Evolutionary conservation across 2,329 filamentous ascomycete genomes (phyloP).

Genomic region (Monosporascus sp.): DNA sequence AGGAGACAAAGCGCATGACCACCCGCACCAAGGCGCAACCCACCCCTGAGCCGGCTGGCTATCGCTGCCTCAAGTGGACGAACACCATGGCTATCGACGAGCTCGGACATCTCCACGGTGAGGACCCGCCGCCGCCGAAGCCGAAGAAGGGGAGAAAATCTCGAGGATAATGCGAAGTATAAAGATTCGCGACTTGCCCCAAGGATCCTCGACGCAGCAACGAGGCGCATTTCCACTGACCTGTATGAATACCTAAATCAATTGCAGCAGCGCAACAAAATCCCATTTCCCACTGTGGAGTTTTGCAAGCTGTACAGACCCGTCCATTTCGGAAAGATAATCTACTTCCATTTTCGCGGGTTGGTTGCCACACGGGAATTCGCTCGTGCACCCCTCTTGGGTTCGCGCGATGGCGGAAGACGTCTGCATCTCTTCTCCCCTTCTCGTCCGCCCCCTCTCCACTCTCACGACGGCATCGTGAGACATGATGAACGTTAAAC

Average conservation of each 20-base stretch:
- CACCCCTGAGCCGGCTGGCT: conserved; percentile 39
- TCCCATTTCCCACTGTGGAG: no score
- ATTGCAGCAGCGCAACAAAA: no score
- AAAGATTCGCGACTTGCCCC: neutral
- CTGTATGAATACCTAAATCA: neutral
- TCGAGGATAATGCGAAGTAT: conserved; percentile 6
- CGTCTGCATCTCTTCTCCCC: neutral
- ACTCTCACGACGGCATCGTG: neutral
- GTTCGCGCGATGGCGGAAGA: neutral
- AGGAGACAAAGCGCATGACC: conserved; percentile 36
- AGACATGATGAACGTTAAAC: neutral
- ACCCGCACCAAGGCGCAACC: conserved; percentile 41
- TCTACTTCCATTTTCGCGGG: no score
- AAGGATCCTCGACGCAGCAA: neutral
- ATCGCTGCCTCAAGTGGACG: conserved; percentile 49
- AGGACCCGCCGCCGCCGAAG: conserved; percentile 47
- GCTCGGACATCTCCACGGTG: conserved; percentile 51
- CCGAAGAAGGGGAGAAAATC: conserved; percentile 46
- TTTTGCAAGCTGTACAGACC: no score
- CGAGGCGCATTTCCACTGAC: neutral
- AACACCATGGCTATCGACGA: conserved; percentile 54
- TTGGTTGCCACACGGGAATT: neutral
- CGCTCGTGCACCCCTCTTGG: neutral
- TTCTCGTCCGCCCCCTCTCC: neutral
- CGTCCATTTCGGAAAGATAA: no score